Conservation (phyloP, 176 grass and related monocot species). For the Sorghum bicolor region DNA sequence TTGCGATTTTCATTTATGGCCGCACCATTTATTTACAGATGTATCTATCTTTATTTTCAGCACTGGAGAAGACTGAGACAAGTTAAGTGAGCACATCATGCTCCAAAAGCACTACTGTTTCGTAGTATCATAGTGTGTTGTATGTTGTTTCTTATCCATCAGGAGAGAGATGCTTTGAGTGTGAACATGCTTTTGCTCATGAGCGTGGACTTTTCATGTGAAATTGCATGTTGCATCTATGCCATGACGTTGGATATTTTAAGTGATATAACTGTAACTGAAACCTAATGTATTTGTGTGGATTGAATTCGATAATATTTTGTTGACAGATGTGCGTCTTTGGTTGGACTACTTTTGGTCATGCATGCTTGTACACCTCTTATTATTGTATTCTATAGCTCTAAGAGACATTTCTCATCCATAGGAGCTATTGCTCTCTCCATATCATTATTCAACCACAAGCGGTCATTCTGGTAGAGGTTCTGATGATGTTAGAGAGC, state of each 20-base stretch:
- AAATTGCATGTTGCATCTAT: background rate
- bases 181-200: slow-evolving; percentile 4
- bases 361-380: background rate
- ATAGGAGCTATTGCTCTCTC: background rate
- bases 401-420: background rate
- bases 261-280: background rate
- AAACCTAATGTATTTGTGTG: background rate
- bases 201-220: slow-evolving; percentile 6
- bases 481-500: background rate
- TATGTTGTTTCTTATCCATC: background rate
- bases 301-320: background rate
- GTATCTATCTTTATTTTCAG: slow-evolving; percentile 44
- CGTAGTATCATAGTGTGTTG: background rate
- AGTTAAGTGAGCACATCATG: slow-evolving; percentile 2
- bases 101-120: background rate
- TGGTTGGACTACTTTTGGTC: background rate
- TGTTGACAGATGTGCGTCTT: background rate
- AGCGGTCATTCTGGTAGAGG: background rate
- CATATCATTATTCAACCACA: background rate
- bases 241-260: background rate
- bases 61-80: slow-evolving; percentile 67
- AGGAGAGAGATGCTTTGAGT: background rate
- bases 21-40: slow-evolving; percentile 6
- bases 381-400: background rate
- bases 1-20: background rate